Percentiles rank a stretch among this genome's conserved stretches.
Conservation (phyloP, 2,329 filamentous ascomycete genomes). For the Penicillium sp. region DNA sequence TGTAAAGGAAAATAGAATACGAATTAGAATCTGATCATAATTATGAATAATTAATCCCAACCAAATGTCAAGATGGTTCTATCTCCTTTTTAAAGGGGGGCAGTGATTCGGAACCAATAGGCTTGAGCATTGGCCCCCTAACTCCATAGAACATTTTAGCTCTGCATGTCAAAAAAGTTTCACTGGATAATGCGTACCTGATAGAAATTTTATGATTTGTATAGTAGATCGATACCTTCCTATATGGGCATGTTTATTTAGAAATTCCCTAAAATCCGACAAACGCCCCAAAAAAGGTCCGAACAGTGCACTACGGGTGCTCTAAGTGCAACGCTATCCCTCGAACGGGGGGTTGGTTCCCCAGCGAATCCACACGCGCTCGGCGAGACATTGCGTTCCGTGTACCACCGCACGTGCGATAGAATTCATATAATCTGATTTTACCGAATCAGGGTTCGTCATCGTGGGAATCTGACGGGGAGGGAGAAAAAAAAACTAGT, state of each 20-base stretch:
- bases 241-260: too few relatives aligned
- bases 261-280: not conserved
- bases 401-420: slow-evolving; percentile 5
- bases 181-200: too few relatives aligned
- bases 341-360: not conserved
- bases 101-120: not conserved
- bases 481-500: not conserved
- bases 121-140: not conserved
- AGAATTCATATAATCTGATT: not conserved
- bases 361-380: not conserved
- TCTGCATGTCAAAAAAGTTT: not conserved
- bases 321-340: slow-evolving; percentile 4
- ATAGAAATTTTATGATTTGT: too few relatives aligned
- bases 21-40: too few relatives aligned
- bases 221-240: too few relatives aligned
- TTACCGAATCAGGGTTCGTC: not conserved
- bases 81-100: not conserved
- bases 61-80: too few relatives aligned
- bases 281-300: not conserved
- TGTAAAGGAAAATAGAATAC: too few relatives aligned
- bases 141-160: not conserved
- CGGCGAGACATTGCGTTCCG: slow-evolving; percentile 4
- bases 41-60: too few relatives aligned
- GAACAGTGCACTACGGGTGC: not conserved
- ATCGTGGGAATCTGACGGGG: not conserved